Evolutionary conservation across 2,329 filamentous ascomycete genomes (phyloP).

Genomic region (Nakataea oryzae): DNA sequence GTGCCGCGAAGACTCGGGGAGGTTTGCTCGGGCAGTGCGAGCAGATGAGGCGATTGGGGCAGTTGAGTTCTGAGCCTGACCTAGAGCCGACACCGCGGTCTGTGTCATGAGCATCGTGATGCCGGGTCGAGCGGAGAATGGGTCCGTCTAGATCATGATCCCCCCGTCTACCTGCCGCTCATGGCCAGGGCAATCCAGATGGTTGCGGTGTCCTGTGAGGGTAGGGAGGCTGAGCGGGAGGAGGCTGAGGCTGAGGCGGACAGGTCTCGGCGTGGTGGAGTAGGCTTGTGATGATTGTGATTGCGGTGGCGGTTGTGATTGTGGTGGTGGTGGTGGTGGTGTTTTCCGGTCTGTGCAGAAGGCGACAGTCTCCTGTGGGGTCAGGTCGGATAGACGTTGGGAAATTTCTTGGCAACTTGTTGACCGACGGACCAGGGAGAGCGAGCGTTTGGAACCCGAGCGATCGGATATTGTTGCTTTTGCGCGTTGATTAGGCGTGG

Average conservation of each 20-base stretch:
- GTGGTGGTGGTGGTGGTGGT: background rate
- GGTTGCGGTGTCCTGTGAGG: background rate
- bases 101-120: conserved; percentile 46
- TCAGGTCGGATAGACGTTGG: background rate
- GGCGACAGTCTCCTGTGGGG: background rate
- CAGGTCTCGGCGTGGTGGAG: background rate
- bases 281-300: background rate
- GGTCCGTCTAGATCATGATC: background rate
- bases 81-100: conserved; percentile 32
- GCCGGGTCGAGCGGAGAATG: conserved; percentile 10
- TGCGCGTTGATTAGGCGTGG: background rate
- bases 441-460: background rate
- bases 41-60: conserved; percentile 4
- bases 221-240: background rate
- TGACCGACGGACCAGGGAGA: background rate
- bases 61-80: conserved; percentile 29
- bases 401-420: background rate
- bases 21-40: conserved; percentile 3
- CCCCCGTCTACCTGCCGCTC: conserved; percentile 1
- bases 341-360: background rate
- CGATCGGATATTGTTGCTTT: background rate
- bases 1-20: conserved; percentile 1
- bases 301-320: background rate
- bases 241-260: background rate
- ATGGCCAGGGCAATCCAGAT: background rate